Percentiles rank a stretch among this genome's conserved stretches.
Evolutionary conservation across 306 rosid species (phyloP).

Genomic region (Sicyos edulis): DNA sequence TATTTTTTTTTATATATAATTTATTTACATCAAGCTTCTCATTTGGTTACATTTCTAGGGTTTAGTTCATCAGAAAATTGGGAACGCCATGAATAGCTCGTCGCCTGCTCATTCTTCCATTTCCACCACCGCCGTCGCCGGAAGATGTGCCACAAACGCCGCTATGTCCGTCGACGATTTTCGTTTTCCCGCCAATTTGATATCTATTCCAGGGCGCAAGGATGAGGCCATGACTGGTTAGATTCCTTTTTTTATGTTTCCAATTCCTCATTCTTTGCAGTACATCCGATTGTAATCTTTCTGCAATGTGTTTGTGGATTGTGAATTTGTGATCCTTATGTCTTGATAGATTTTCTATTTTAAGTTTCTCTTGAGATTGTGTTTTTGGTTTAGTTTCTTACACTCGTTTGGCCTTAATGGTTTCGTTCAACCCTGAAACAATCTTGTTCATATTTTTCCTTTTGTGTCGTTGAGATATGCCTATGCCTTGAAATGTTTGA

Average conservation of each 20-base stretch:
- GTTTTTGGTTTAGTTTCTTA: background rate
- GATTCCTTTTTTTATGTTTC: conserved; percentile 22
- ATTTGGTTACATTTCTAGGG: background rate
- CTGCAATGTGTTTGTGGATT: background rate
- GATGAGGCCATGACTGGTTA: conserved; percentile 77
- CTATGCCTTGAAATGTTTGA: no score
- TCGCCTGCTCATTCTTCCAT: conserved; percentile 78
- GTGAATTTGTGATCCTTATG: background rate
- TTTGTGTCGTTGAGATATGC: no score
- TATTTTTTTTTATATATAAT: no score
- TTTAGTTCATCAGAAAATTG: background rate
- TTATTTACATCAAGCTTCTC: no score
- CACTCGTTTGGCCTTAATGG: background rate
- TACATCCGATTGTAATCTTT: background rate
- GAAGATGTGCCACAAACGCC: conserved; percentile 44
- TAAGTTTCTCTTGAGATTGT: background rate
- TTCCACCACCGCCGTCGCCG: conserved; percentile 60
- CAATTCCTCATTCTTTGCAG: background rate
- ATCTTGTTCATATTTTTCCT: background rate
- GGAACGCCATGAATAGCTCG: conserved; percentile 45
- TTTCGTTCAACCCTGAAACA: background rate
- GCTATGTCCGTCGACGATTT: conserved; percentile 56
- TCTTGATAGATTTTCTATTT: background rate
- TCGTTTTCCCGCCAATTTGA: conserved; percentile 48
- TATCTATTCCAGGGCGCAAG: conserved; percentile 62